Conservation (phyloP, 495 filamentous ascomycete genomes). For the Bacidia gigantensis region DNA sequence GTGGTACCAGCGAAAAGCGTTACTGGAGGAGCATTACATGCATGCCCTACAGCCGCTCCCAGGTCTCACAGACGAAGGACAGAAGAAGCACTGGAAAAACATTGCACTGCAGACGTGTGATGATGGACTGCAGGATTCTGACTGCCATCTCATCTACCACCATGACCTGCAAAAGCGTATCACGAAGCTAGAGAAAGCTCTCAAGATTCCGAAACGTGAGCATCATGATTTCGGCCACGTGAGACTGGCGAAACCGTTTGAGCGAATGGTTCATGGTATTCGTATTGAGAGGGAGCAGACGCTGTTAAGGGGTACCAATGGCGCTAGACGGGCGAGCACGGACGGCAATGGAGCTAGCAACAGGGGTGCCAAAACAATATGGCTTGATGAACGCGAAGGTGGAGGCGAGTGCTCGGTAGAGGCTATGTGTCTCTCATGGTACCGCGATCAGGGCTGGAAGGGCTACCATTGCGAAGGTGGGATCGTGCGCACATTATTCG, state of each 20-base stretch:
- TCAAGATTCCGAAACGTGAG: slow-evolving; percentile 71
- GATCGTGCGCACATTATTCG: slow-evolving; percentile 71
- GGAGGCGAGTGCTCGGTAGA: slow-evolving; percentile 70
- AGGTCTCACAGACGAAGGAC: slow-evolving; percentile 41
- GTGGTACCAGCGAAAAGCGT: slow-evolving; percentile 93
- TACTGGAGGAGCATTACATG: slow-evolving; percentile 95
- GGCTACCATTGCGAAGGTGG: slow-evolving; percentile 88
- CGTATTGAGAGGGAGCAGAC: slow-evolving; percentile 48
- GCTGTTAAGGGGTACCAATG: slow-evolving; percentile 12
- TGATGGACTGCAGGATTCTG: slow-evolving; percentile 66
- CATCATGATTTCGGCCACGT: slow-evolving; percentile 92
- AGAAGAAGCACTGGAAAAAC: slow-evolving; percentile 74
- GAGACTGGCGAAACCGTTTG: slow-evolving; percentile 55
- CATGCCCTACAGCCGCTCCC: slow-evolving; percentile 39
- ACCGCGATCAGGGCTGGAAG: slow-evolving; percentile 75
- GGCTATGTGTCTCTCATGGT: slow-evolving; percentile 81
- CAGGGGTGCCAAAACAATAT: slow-evolving; percentile 64
- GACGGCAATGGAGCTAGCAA: slow-evolving; percentile 12
- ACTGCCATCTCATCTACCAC: slow-evolving; percentile 84
- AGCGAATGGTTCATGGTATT: slow-evolving; percentile 62
- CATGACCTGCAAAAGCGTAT: slow-evolving; percentile 90
- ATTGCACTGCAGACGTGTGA: slow-evolving; percentile 75
- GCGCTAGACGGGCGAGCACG: slow-evolving; percentile 22
- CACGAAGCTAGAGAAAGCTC: slow-evolving; percentile 68
- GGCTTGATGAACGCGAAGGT: slow-evolving; percentile 61